Percentiles rank a stretch among this genome's conserved stretches.
phyloP scores from a whole-genome alignment of 2,329 filamentous ascomycete genomes.

The Penicillium sp. region DNA sequence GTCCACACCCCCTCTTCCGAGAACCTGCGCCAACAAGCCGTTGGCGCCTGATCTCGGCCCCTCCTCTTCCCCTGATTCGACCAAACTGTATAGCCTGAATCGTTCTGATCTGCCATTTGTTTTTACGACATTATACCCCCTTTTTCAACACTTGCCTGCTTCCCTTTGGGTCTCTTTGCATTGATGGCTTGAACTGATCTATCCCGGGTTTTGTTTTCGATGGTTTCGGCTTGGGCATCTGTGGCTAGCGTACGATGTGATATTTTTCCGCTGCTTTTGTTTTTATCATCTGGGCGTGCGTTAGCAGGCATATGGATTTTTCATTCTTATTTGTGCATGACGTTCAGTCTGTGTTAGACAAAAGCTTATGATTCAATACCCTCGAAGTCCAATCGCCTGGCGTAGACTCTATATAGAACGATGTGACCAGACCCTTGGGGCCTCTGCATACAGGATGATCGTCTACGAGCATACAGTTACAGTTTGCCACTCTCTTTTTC shows the following conservation, averaged over 20 bases:
- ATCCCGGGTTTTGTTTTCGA: constrained; percentile 1
- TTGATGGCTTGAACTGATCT: constrained; percentile 10
- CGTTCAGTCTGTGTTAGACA: neutral
- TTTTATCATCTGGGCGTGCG: neutral
- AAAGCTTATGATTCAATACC: neutral
- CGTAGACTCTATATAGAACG: neutral
- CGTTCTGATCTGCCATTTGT: constrained; percentile 8
- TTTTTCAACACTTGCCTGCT: constrained; percentile 12
- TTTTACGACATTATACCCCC: neutral
- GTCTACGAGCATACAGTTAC: no score
- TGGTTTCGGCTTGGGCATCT: constrained; percentile 6
- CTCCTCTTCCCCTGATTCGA: neutral
- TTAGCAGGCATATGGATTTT: neutral
- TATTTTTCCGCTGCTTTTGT: neutral
- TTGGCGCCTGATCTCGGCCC: constrained; percentile 15
- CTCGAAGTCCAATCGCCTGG: neutral
- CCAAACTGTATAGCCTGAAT: constrained; percentile 18
- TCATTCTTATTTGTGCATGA: no score
- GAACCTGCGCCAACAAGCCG: constrained; percentile 22
- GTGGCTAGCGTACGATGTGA: constrained; percentile 1
- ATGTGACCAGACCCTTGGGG: no score
- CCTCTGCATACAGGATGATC: no score
- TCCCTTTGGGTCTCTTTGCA: constrained; percentile 15
- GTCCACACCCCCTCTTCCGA: constrained; percentile 20
- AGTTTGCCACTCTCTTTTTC: no score